These are phyloP conservation scores for Tylopilus vinaceipallidus DNA, from an alignment of 768 basidiomycete species.

Conservation along the genomic window DNA sequence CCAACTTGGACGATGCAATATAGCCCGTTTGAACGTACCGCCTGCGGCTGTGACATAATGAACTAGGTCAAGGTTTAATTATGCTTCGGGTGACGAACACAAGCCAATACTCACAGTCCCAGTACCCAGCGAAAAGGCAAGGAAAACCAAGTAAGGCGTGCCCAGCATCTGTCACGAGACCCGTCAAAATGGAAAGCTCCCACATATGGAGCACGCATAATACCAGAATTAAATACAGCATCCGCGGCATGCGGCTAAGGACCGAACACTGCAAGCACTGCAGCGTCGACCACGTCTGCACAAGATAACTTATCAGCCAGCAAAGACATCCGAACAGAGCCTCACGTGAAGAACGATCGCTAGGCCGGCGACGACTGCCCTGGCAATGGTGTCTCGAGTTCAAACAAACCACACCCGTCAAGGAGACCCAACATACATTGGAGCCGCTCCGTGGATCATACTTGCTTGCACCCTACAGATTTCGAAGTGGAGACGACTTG, in stretches of 20 bases:
- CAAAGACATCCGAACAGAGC: background rate
- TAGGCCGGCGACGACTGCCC: slow-evolving; percentile 42
- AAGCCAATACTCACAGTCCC: slow-evolving; percentile 35
- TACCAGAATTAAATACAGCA: slow-evolving; percentile 27
- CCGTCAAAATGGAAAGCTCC: slow-evolving; percentile 8
- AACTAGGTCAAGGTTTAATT: slow-evolving; percentile 19
- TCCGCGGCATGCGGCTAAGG: slow-evolving; percentile 23
- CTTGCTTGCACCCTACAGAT: slow-evolving; percentile 52
- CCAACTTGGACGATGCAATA: slow-evolving; percentile 44
- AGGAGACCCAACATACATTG: slow-evolving; percentile 42
- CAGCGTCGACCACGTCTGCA: slow-evolving; percentile 39
- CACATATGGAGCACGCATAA: background rate
- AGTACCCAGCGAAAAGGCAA: slow-evolving; percentile 38
- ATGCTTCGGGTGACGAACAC: slow-evolving; percentile 8
- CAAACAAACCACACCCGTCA: background rate
- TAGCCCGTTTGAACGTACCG: slow-evolving; percentile 40
- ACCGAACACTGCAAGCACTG: slow-evolving; percentile 20
- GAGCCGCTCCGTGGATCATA: slow-evolving; percentile 50
- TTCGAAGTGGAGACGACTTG: slow-evolving; percentile 22
- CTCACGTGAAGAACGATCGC: slow-evolving; percentile 42
- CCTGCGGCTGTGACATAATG: slow-evolving; percentile 12
- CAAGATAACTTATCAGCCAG: slow-evolving; percentile 6
- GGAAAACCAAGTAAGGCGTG: slow-evolving; percentile 42
- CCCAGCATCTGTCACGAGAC: slow-evolving; percentile 32
- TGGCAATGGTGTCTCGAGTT: slow-evolving; percentile 16